Conservation (phyloP, 2,329 filamentous ascomycete species). For the Lasiodiplodia sp. region DNA sequence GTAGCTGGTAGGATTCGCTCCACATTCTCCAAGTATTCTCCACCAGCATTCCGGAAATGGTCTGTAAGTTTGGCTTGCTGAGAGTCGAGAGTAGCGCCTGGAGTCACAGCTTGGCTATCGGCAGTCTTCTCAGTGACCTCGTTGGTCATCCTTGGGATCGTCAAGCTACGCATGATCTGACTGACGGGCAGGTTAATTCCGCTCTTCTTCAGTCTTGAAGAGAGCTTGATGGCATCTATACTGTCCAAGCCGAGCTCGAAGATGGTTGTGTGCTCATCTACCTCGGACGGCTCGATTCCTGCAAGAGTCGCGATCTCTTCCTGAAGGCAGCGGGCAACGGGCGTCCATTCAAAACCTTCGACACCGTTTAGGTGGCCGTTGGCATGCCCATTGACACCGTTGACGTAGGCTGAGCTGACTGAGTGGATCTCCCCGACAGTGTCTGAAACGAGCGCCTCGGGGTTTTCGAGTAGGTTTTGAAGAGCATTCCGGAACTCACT, state of each 20-base stretch:
- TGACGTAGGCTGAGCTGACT: background rate
- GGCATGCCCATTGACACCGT: background rate
- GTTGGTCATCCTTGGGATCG: conserved; percentile 66
- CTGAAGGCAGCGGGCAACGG: conserved; percentile 61
- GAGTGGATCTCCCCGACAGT: conserved; percentile 32
- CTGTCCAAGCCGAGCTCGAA: conserved; percentile 89
- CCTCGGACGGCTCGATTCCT: conserved; percentile 56
- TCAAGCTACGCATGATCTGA: conserved; percentile 76
- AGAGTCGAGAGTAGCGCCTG: conserved; percentile 33
- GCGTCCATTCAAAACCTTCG: conserved; percentile 65
- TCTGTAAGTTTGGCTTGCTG: conserved; percentile 45
- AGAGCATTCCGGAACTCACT: conserved; percentile 52
- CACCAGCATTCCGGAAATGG: conserved; percentile 47
- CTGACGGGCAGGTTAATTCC: conserved; percentile 73
- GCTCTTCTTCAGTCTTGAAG: conserved; percentile 70
- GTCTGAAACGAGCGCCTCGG: conserved; percentile 36
- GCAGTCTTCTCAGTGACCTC: conserved; percentile 31
- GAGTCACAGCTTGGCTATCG: conserved; percentile 16
- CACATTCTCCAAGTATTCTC: conserved; percentile 48
- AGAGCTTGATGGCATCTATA: conserved; percentile 87
- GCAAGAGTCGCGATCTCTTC: conserved; percentile 70
- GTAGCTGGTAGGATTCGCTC: conserved; percentile 76
- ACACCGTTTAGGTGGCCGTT: conserved; percentile 35
- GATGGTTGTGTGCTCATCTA: conserved; percentile 70
- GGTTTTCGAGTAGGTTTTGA: conserved; percentile 44